Base-by-base conservation (phyloP, 495 filamentous ascomycete species). In the Cenococcum geophilum region DNA sequence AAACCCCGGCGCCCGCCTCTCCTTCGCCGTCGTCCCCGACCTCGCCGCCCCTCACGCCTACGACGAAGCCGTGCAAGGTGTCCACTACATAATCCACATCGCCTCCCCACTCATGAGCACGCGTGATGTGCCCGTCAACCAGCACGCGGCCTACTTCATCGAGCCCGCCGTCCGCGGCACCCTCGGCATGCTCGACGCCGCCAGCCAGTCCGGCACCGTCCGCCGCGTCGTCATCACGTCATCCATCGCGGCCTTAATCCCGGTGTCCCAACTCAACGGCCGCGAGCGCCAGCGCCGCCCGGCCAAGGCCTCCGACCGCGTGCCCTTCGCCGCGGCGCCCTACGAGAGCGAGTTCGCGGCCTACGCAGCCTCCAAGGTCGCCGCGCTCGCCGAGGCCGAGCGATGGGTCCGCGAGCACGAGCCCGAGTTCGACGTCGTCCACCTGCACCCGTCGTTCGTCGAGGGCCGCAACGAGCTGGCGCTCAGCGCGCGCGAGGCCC, bases 61-160 rank as follows among this genome's bases (percentile, higher is more conserved):
- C 32, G 73, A 70, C 40, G 65, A 72, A 0, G 73, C 66, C 0
- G 66, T 75, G 52, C 61, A 72, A 3, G 75, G 68, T 12, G 73
- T 76, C 16, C 70, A 74, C 16, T 75, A 71, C 10, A 68, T 78
- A 4, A 72, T 79, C 40, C 76, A 79, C 54, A 71, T 74, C n/a
- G 76, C 76, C 0, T 73, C 70, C 0, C 75, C 75, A n/a, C 45
- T 68, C 22, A 58, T 69, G 4, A 52, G 47, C 6, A 27, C 27
- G 18, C 18, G 45, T 14, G 16, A 49, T 27, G 35, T 23, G 5
- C 57, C 37, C 6, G 12, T 23, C 4, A 18, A 14, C 9, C 18
- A 27, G 40, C 20, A 59, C n/a, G 40, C 51, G 18, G n/a, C 37
- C 16, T 18, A 49, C 18, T 58, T 74, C 40, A 69, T 73, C 57